Conservation (phyloP, 148 eudicot species). For the Bassia scoparia region DNA sequence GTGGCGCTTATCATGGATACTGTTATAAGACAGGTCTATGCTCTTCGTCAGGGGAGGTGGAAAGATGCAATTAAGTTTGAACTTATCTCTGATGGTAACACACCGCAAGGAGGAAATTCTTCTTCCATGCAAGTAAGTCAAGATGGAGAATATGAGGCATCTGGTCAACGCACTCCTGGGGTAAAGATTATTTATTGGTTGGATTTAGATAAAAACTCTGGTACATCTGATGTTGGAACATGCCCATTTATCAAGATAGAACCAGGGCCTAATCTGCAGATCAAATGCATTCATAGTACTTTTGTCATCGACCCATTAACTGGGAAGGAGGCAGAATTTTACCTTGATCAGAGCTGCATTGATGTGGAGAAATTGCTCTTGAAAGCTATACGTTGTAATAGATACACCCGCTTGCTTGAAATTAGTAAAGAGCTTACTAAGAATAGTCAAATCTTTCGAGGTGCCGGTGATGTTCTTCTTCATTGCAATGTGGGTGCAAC, state of each 20-base stretch:
- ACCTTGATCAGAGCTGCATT: conserved; percentile 73
- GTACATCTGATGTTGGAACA: conserved; percentile 55
- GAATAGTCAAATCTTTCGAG: conserved; percentile 60
- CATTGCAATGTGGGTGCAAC: conserved; percentile 43
- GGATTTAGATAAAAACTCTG: conserved; percentile 58
- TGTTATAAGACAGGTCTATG: conserved; percentile 78
- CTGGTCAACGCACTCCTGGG: conserved; percentile 79
- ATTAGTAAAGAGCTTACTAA: conserved; percentile 72
- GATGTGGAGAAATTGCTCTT: conserved; percentile 86
- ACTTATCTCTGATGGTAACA: conserved; percentile 68
- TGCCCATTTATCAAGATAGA: conserved; percentile 84
- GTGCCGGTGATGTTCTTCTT: conserved; percentile 66
- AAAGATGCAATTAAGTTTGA: conserved; percentile 95
- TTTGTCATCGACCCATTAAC: conserved; percentile 86
- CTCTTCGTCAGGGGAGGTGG: conserved; percentile 90
- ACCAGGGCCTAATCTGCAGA: conserved; percentile 78
- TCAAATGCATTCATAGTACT: conserved; percentile 78
- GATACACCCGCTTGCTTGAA: conserved; percentile 89
- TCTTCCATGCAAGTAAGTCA: conserved; percentile 52
- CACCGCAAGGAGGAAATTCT: conserved; percentile 53
- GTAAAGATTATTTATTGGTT: conserved; percentile 85
- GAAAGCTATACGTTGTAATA: conserved; percentile 77
- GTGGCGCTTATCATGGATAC: conserved; percentile 93
- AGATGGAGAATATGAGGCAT: conserved; percentile 81
- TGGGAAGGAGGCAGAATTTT: conserved; percentile 81